Evolutionary conservation across 352 stramenopile genomes (phyloP).

Genomic region (Phytopythium chamaehyphon): DNA sequence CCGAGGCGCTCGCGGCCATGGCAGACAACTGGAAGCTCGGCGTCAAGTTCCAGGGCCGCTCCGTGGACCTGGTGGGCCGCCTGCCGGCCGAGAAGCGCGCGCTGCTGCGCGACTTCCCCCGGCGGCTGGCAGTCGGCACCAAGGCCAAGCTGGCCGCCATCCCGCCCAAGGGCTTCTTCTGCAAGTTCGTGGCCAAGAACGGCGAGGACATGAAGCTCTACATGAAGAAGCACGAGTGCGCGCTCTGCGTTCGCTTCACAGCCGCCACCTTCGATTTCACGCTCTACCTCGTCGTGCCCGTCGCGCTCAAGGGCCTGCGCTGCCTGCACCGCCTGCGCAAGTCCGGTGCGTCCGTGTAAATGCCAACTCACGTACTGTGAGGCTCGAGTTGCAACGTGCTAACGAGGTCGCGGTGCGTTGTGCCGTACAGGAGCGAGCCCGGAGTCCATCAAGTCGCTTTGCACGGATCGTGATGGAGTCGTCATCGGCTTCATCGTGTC

Average conservation of each 20-base stretch:
- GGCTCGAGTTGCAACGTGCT: too few relatives aligned
- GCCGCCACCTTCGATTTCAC: conserved; percentile 84
- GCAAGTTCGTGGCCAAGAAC: conserved; percentile 87
- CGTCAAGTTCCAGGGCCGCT: conserved; percentile 79
- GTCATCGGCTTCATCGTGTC: conserved; percentile 86
- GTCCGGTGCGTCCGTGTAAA: conserved; percentile 48
- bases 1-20: too few relatives aligned
- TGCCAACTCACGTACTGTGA: too few relatives aligned
- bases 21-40: conserved; percentile 83
- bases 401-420: too few relatives aligned
- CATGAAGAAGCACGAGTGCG: conserved; percentile 85
- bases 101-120: conserved; percentile 72
- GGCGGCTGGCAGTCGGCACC: conserved; percentile 66
- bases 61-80: conserved; percentile 65
- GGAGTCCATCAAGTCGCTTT: conserved; percentile 83
- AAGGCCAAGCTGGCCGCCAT: conserved; percentile 78
- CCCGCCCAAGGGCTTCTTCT: conserved; percentile 86
- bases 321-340: conserved; percentile 80
- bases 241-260: conserved; percentile 78
- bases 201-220: conserved; percentile 83
- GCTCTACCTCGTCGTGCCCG: conserved; percentile 74
- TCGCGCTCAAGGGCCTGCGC: conserved; percentile 58
- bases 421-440: conserved; percentile 47
- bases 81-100: conserved; percentile 78
- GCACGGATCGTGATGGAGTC: conserved; percentile 76